Percentiles rank a stretch among this genome's conserved stretches.
Evolutionary conservation across 306 rosid genomes (phyloP).

Genomic region (Glycine soja): DNA sequence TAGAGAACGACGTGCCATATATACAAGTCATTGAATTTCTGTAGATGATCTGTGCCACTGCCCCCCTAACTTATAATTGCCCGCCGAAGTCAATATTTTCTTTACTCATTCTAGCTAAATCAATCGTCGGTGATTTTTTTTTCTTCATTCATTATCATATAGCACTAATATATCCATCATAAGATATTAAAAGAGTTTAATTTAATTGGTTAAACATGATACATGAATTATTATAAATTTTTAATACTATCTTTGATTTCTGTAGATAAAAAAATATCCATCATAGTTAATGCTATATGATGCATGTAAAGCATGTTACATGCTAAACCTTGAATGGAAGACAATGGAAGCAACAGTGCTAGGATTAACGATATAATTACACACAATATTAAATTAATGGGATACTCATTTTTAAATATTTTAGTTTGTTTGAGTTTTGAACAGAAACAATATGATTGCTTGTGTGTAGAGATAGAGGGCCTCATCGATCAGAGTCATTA

Average conservation of each 20-base stretch:
- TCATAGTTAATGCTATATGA: not conserved
- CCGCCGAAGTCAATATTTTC: conserved; percentile 9
- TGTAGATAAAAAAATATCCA: no score
- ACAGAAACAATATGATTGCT: conserved; percentile 23
- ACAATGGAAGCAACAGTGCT: not conserved
- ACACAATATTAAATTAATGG: not conserved
- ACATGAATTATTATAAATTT: no score
- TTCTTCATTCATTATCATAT: not conserved
- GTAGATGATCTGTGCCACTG: not conserved
- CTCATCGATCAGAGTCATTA: not conserved
- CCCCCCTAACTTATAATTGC: not conserved
- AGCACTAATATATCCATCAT: no score
- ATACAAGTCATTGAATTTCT: not conserved
- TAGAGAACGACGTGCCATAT: no score
- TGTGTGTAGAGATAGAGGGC: not conserved
- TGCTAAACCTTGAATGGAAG: not conserved
- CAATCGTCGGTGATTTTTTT: not conserved
- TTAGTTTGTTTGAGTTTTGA: not conserved
- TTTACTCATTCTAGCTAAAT: not conserved
- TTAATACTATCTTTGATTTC: no score
- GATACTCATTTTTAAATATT: not conserved
- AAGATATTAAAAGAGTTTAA: no score
- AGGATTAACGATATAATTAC: not conserved
- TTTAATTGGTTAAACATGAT: no score
- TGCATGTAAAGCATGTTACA: not conserved